Conservation (phyloP, 2,329 filamentous ascomycete genomes). For the Colletotrichum spaethianum region DNA sequence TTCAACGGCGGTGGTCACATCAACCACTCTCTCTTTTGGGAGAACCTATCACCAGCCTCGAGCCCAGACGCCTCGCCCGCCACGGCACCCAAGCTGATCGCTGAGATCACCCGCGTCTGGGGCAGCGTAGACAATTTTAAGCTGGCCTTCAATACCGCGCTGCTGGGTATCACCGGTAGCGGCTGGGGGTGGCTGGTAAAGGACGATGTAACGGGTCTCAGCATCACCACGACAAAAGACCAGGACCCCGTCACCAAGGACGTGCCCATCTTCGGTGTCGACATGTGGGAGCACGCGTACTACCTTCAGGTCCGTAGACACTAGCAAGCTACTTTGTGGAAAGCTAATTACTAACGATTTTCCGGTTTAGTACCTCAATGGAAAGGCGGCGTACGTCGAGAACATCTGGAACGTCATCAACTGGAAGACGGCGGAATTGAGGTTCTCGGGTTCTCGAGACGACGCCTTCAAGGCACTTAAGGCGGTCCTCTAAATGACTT, state of each 20-base stretch:
- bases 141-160: conserved; percentile 73
- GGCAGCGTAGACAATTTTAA: conserved; percentile 78
- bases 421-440: conserved; percentile 78
- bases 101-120: conserved; percentile 76
- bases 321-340: background rate
- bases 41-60: conserved; percentile 78
- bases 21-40: conserved; percentile 95
- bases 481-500: conserved; percentile 54
- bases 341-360: conserved; percentile 37
- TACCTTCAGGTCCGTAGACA: conserved; percentile 77
- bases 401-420: conserved; percentile 86
- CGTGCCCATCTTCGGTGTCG: conserved; percentile 81
- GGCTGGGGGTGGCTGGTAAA: conserved; percentile 92
- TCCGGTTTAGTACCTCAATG: conserved; percentile 77
- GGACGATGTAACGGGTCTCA: conserved; percentile 70
- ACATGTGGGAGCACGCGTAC: conserved; percentile 97
- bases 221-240: conserved; percentile 87
- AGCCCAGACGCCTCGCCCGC: conserved; percentile 70
- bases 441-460: conserved; percentile 67
- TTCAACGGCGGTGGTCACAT: conserved; percentile 95
- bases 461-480: conserved; percentile 62
- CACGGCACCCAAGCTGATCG: conserved; percentile 69
- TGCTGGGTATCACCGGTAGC: conserved; percentile 84
- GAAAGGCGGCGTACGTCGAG: conserved; percentile 81
- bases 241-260: conserved; percentile 81